Conservation (phyloP, 140 eudicot genomes). For the Senecio squalidus region DNA sequence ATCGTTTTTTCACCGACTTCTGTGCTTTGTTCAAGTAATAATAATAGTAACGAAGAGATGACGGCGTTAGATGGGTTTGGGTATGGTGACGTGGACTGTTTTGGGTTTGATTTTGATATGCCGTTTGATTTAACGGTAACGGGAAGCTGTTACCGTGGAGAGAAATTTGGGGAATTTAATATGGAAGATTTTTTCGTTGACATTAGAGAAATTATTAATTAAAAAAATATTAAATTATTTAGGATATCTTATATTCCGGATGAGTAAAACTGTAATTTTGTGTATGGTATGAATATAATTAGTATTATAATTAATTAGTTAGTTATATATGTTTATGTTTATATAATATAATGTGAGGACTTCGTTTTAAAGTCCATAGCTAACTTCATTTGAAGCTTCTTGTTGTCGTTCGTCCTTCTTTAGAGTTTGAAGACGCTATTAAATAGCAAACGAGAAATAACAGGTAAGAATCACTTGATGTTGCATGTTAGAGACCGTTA, state of each 20-base stretch:
- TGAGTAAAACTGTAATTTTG: slow-evolving; percentile 8
- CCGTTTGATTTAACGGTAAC: slow-evolving; percentile 30
- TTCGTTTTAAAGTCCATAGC: too few relatives aligned
- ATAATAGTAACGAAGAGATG: slow-evolving; percentile 8
- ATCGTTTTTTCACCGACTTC: slow-evolving; percentile 34
- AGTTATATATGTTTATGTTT: too few relatives aligned
- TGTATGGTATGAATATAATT: slow-evolving; percentile 3
- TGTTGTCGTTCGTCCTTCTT: too few relatives aligned
- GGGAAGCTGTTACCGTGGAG: slow-evolving; percentile 25
- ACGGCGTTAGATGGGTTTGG: slow-evolving; percentile 19
- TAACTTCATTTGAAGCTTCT: too few relatives aligned
- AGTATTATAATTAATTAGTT: too few relatives aligned
- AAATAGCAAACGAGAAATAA: too few relatives aligned
- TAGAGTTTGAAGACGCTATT: too few relatives aligned
- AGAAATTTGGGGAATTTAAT: slow-evolving; percentile 53
- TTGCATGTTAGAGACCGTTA: too few relatives aligned
- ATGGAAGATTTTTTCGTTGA: slow-evolving; percentile 55
- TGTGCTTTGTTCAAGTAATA: slow-evolving; percentile 20
- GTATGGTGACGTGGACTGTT: slow-evolving; percentile 35
- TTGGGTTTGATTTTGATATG: slow-evolving; percentile 37
- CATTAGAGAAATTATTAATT: slow-evolving; percentile 16
- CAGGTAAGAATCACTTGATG: too few relatives aligned
- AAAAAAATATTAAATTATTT: too few relatives aligned
- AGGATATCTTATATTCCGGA: too few relatives aligned
- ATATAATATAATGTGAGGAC: too few relatives aligned